Percentiles rank a stretch among this genome's conserved stretches.
Conservation (phyloP, 1,139 yeast genomes). For the Maudiozyma humilis region DNA sequence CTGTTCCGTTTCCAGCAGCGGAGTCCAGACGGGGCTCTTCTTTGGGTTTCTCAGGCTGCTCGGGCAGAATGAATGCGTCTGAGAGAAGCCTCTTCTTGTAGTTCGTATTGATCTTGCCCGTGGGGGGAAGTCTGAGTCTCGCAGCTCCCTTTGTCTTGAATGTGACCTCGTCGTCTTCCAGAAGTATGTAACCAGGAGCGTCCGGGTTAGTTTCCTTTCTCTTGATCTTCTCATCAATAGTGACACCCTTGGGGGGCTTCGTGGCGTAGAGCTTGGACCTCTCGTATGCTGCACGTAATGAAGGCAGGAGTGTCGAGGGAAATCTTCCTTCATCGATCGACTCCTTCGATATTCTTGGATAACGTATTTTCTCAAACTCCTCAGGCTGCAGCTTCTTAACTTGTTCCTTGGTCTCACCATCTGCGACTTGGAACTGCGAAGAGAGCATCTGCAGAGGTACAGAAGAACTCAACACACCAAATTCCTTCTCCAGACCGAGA, state of each 20-base stretch:
- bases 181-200: constrained; percentile 34
- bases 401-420: constrained; percentile 39
- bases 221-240: constrained; percentile 34
- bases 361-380: constrained; percentile 49
- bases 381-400: constrained; percentile 50
- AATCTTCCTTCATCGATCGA: constrained; percentile 52
- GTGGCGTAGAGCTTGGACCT: constrained; percentile 40
- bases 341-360: constrained; percentile 41
- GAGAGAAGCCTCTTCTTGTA: constrained; percentile 56
- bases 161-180: constrained; percentile 78
- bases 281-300: constrained; percentile 44
- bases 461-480: constrained; percentile 74
- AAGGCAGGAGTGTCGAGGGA: constrained; percentile 39
- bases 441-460: constrained; percentile 77
- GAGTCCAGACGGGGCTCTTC: constrained; percentile 1
- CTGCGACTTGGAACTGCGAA: constrained; percentile 61
- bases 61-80: constrained; percentile 43
- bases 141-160: constrained; percentile 61
- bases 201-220: constrained; percentile 36
- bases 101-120: constrained; percentile 66
- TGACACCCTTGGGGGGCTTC: constrained; percentile 32
- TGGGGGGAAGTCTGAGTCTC: constrained; percentile 87
- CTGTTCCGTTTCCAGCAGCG: constrained; percentile 1
- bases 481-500: constrained; percentile 86
- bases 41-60: constrained; percentile 16